Conservation (phyloP, 108 stramenopile species). For the Epithemia pelagica region DNA sequence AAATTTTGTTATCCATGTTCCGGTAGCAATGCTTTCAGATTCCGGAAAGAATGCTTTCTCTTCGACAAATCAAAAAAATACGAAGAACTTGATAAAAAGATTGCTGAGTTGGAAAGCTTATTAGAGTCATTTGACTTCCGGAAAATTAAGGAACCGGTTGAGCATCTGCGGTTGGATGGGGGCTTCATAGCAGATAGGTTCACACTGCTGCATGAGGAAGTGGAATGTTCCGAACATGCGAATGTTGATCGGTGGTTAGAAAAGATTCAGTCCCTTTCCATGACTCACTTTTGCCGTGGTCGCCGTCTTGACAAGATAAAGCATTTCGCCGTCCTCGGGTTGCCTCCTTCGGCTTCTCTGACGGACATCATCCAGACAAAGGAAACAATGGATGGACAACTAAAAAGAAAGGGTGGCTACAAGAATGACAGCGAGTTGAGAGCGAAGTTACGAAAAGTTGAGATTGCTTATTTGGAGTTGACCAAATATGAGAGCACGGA, state of each 20-base stretch:
- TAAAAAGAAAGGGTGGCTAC: not conserved
- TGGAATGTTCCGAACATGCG: not conserved
- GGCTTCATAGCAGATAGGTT: conserved; percentile 37
- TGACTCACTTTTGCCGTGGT: not conserved
- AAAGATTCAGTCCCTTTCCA: not conserved
- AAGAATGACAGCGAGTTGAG: not conserved
- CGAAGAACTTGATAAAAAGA: not conserved
- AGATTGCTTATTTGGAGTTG: not conserved
- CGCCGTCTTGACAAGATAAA: not conserved
- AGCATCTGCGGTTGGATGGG: conserved; percentile 7
- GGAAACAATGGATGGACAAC: not conserved
- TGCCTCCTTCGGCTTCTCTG: not conserved
- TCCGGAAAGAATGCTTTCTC: not conserved
- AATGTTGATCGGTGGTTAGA: not conserved
- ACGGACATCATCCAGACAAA: too few species aligned
- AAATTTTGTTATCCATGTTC: not conserved
- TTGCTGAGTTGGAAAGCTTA: not conserved
- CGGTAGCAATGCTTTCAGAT: not conserved
- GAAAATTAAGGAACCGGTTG: not conserved
- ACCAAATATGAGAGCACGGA: not conserved
- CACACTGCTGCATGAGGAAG: conserved; percentile 27
- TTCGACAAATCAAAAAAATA: not conserved
- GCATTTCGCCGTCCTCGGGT: not conserved
- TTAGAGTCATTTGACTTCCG: not conserved
- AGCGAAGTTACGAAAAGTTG: too few species aligned